These are phyloP conservation scores for Trypanosoma theileri DNA, from an alignment of 208 protist genomes.

Conservation along the genomic window DNA sequence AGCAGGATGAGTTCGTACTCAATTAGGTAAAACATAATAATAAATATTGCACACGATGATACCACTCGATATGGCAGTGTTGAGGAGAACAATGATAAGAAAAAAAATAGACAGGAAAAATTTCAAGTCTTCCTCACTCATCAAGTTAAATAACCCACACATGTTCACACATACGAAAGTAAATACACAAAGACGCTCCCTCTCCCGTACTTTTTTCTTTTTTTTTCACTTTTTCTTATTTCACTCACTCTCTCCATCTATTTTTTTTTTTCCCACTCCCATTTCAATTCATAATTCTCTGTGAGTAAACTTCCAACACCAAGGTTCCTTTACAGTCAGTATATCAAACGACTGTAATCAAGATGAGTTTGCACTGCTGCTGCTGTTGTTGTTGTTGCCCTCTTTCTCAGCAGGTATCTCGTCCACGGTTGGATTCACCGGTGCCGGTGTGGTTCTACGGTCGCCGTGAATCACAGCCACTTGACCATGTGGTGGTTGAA, in stretches of 20 bases:
- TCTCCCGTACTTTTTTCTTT: too few relatives aligned
- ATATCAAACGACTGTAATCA: neutral
- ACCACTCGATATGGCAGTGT: too few relatives aligned
- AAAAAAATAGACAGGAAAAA: too few relatives aligned
- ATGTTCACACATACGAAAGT: too few relatives aligned
- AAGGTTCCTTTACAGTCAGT: neutral
- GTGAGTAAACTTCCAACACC: neutral
- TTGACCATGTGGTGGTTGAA: constrained; percentile 87
- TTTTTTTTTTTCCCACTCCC: neutral
- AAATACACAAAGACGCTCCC: too few relatives aligned
- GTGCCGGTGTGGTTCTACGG: constrained; percentile 42
- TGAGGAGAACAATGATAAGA: too few relatives aligned
- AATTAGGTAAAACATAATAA: too few relatives aligned
- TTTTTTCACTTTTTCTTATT: too few relatives aligned
- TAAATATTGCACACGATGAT: too few relatives aligned
- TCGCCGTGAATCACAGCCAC: constrained; percentile 84
- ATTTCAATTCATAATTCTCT: neutral
- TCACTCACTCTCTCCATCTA: neutral
- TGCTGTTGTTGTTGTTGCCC: neutral
- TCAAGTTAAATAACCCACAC: too few relatives aligned
- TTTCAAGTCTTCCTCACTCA: too few relatives aligned
- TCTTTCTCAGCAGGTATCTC: constrained; percentile 30
- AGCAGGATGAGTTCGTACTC: too few relatives aligned
- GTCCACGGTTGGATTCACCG: constrained; percentile 37
- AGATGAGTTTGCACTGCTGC: constrained; percentile 1